Percentiles rank a stretch among this genome's conserved stretches.
Evolutionary conservation across 495 filamentous ascomycete species (phyloP).

Genomic region (Neurospora sp.): DNA sequence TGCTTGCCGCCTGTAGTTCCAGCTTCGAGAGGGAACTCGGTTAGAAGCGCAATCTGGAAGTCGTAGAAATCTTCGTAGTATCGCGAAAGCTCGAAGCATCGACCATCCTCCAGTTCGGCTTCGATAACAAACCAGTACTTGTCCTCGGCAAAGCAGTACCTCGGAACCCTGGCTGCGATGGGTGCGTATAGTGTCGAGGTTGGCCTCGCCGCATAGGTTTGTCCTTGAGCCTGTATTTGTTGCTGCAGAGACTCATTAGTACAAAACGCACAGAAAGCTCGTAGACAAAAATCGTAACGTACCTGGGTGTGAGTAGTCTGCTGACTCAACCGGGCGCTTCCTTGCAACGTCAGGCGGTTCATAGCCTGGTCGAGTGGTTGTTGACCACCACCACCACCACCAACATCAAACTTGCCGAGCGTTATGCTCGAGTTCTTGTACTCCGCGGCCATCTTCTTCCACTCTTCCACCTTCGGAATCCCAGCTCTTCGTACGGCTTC

Average conservation of each 20-base stretch:
- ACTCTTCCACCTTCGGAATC: constrained; percentile 95
- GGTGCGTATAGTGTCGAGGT: constrained; percentile 38
- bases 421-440: constrained; percentile 99
- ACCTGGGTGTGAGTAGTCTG: constrained; percentile 32
- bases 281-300: constrained; percentile 14
- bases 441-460: constrained; percentile 99
- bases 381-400: constrained; percentile 24
- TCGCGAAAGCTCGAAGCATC: constrained; percentile 82
- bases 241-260: constrained; percentile 19
- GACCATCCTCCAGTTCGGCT: constrained; percentile 79
- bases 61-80: constrained; percentile 99
- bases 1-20: constrained; percentile 68
- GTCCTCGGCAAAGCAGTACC: constrained; percentile 93
- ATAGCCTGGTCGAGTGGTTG: constrained; percentile 56
- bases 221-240: constrained; percentile 17
- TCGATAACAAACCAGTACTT: constrained; percentile 99
- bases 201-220: constrained; percentile 27
- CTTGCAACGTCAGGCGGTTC: constrained; percentile 67
- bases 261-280: not conserved
- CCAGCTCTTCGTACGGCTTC: constrained; percentile 84
- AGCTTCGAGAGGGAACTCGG: constrained; percentile 88
- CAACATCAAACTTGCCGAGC: constrained; percentile 74
- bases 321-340: constrained; percentile 33
- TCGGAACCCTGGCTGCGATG: constrained; percentile 73
- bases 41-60: constrained; percentile 90